Evolutionary conservation across 345 rosid species (phyloP).

Genomic region (Gossypium herbaceum): DNA sequence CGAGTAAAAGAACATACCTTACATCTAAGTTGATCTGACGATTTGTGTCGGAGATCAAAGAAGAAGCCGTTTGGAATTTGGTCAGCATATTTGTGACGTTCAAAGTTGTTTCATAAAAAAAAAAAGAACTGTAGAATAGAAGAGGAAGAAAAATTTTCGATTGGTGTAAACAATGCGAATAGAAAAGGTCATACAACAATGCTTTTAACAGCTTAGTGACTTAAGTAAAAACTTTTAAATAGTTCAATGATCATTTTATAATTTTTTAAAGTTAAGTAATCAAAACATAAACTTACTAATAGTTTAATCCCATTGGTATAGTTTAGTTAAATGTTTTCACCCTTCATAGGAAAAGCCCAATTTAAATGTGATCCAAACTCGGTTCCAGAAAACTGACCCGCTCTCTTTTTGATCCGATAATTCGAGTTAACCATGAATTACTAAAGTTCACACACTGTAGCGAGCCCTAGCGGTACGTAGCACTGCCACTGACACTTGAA

Average conservation of each 20-base stretch:
- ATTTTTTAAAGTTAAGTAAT: too few relatives aligned
- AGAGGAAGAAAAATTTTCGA: too few relatives aligned
- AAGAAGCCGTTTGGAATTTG: too few relatives aligned
- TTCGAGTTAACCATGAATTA: not conserved
- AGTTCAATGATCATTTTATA: fast-evolving
- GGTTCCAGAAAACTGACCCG: not conserved
- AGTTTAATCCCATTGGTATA: not conserved
- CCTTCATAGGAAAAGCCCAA: not conserved
- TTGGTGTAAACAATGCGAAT: too few relatives aligned
- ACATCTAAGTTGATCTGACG: too few relatives aligned
- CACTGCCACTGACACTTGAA: not conserved
- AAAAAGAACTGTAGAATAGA: too few relatives aligned
- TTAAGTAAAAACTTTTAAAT: too few relatives aligned
- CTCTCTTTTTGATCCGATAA: not conserved
- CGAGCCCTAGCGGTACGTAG: not conserved
- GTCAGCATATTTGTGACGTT: too few relatives aligned
- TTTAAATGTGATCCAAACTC: not conserved
- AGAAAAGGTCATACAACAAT: fast-evolving
- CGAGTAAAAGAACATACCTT: too few relatives aligned
- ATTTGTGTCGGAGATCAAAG: too few relatives aligned
- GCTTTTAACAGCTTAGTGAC: too few relatives aligned
- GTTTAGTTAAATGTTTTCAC: not conserved
- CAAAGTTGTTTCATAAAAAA: too few relatives aligned
- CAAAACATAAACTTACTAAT: not conserved
- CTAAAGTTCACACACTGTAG: not conserved